phyloP scores from a whole-genome alignment of 257 asterid genomes.

The Scutellaria galericulata region DNA sequence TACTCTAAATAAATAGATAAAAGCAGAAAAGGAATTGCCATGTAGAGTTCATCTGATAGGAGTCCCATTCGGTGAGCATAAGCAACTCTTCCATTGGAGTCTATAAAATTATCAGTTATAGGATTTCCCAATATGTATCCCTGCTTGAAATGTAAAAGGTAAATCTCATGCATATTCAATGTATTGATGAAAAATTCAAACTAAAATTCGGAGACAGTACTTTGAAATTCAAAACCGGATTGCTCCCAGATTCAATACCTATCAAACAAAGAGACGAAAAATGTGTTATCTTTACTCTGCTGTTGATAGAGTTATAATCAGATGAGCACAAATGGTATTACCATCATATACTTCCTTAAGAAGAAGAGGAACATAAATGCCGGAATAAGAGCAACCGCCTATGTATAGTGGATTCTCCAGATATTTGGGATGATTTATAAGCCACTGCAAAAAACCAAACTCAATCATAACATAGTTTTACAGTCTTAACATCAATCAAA shows the following conservation, averaged over 20 bases:
- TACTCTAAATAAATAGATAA: too few relatives aligned
- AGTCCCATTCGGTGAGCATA: constrained; percentile 51
- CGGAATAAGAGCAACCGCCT: constrained; percentile 41
- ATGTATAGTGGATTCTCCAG: constrained; percentile 43
- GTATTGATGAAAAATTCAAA: not conserved
- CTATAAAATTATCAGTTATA: not conserved
- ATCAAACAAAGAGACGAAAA: not conserved
- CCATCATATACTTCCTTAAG: constrained; percentile 32
- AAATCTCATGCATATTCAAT: not conserved
- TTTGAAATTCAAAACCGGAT: constrained; percentile 36
- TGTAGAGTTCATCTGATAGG: constrained; percentile 38
- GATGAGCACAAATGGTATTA: not conserved
- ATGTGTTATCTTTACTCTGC: too few relatives aligned
- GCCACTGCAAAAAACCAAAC: constrained; percentile 43
- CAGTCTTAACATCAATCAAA: not conserved
- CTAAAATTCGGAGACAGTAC: constrained; percentile 11
- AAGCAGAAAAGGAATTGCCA: constrained; percentile 24
- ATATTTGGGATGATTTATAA: constrained; percentile 41
- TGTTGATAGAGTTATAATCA: not conserved
- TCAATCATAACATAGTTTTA: not conserved
- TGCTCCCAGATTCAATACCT: constrained; percentile 41
- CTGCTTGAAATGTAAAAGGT: constrained; percentile 17
- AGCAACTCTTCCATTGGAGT: constrained; percentile 28
- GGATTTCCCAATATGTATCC: constrained; percentile 48
- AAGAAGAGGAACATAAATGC: constrained; percentile 35